These are phyloP conservation scores for Cyberlindnera euphorbiae DNA, from an alignment of 805 yeast species.

Conservation along the genomic window DNA sequence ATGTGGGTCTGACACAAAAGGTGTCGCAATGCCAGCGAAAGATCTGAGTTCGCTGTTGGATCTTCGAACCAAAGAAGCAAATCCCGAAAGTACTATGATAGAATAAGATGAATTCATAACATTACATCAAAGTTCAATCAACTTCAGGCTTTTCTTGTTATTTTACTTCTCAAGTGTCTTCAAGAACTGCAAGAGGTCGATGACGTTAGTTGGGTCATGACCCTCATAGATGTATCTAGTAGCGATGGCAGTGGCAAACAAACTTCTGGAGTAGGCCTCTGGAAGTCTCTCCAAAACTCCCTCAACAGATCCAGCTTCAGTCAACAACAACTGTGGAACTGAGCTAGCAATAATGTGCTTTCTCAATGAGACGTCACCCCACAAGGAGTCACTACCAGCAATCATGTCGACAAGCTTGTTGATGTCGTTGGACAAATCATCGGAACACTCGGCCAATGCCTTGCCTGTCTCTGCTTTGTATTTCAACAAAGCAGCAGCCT, in stretches of 20 bases:
- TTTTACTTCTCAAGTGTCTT: conserved; percentile 15
- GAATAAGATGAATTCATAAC: no score
- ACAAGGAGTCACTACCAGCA: conserved; percentile 81
- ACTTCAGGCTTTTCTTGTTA: no score
- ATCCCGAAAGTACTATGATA: no score
- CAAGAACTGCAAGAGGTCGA: conserved; percentile 26
- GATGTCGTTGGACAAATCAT: conserved; percentile 75
- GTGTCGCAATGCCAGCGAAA: conserved; percentile 51
- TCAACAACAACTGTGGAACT: conserved; percentile 67
- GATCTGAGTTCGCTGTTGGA: conserved; percentile 26
- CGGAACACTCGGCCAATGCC: conserved; percentile 66
- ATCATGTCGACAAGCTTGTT: conserved; percentile 84
- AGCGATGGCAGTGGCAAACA: conserved; percentile 42
- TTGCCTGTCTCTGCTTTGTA: conserved; percentile 60
- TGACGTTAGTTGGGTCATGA: conserved; percentile 25
- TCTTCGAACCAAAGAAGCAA: no score
- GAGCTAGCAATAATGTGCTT: conserved; percentile 71
- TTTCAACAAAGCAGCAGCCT: conserved; percentile 84
- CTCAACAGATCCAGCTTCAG: conserved; percentile 70
- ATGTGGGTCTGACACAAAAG: conserved; percentile 58
- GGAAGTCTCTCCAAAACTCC: conserved; percentile 76
- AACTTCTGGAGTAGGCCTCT: conserved; percentile 77
- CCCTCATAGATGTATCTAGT: conserved; percentile 26
- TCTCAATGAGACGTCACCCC: conserved; percentile 70
- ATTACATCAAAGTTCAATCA: no score